phyloP scores from a whole-genome alignment of 768 basidiomycete species.

The Chalciporus piperatus region DNA sequence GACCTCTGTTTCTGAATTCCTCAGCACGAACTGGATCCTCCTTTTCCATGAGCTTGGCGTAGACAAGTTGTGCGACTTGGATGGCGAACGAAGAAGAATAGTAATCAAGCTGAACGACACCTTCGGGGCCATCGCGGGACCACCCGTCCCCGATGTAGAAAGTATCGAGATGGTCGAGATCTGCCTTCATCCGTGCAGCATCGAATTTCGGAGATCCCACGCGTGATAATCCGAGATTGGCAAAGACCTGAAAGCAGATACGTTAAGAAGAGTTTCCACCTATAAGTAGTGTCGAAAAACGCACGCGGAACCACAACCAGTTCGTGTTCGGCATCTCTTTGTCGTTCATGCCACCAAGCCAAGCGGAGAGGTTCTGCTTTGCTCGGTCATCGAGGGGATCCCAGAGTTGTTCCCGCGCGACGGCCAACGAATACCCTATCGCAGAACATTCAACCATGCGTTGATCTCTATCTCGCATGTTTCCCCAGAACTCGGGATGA shows the following conservation, averaged over 20 bases:
- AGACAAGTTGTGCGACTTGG: slow-evolving; percentile 64
- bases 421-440: slow-evolving; percentile 67
- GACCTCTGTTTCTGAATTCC: slow-evolving; percentile 62
- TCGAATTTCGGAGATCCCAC: slow-evolving; percentile 38
- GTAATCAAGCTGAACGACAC: slow-evolving; percentile 66
- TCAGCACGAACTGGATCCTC: slow-evolving; percentile 48
- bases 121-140: slow-evolving; percentile 68
- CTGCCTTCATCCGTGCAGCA: slow-evolving; percentile 62
- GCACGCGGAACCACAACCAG: slow-evolving; percentile 74
- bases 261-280: too few species aligned
- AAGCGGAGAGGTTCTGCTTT: slow-evolving; percentile 57
- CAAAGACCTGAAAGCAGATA: too few species aligned
- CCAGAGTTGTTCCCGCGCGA: slow-evolving; percentile 64
- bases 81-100: background rate
- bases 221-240: too few species aligned
- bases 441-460: slow-evolving; percentile 82
- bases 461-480: slow-evolving; percentile 72
- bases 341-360: slow-evolving; percentile 71
- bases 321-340: slow-evolving; percentile 84
- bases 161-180: slow-evolving; percentile 73
- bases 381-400: slow-evolving; percentile 47
- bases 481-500: slow-evolving; percentile 71
- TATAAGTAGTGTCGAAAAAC: background rate
- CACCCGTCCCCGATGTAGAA: slow-evolving; percentile 77
- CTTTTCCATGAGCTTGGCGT: slow-evolving; percentile 61